A percentile compares a stretch with the other conserved stretches of the same genome.
phyloP scores from a whole-genome alignment of 352 stramenopile genomes.

The Phytopythium kandeliae region DNA sequence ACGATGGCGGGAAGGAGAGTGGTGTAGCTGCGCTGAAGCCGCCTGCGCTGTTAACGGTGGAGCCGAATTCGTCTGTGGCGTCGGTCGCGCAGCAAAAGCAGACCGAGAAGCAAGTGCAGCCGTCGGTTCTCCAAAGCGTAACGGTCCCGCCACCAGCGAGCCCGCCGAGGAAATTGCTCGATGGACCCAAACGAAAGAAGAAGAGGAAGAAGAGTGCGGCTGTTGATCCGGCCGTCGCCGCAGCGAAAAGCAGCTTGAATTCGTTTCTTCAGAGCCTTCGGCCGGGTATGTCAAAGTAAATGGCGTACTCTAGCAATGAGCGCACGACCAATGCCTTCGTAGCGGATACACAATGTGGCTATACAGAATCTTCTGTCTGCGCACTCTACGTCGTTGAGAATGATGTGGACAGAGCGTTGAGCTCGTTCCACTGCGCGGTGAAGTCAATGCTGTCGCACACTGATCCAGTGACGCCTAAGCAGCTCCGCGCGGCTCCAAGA shows the following conservation, averaged over 20 bases:
- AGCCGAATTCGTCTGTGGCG: background rate
- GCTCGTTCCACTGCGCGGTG: conserved; percentile 15
- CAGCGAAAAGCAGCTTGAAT: conserved; percentile 63
- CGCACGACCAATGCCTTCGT: no score
- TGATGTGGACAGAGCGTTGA: conserved; percentile 20
- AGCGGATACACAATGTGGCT: no score
- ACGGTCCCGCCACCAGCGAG: conserved; percentile 43
- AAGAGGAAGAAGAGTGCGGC: conserved; percentile 47
- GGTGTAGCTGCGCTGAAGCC: background rate
- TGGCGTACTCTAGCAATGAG: background rate
- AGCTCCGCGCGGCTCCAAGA: conserved; percentile 4
- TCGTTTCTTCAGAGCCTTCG: conserved; percentile 56
- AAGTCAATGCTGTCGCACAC: conserved; percentile 22
- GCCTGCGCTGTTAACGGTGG: background rate
- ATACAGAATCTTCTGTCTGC: no score
- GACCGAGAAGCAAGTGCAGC: background rate
- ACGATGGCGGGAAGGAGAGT: background rate
- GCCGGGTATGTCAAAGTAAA: conserved; percentile 26
- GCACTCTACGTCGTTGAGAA: conserved; percentile 13
- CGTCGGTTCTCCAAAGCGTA: conserved; percentile 17
- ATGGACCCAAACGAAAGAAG: conserved; percentile 63
- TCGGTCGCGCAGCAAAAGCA: background rate
- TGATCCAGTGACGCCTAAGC: background rate
- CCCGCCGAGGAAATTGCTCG: conserved; percentile 61
- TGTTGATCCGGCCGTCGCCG: conserved; percentile 23